Evolutionary conservation across 352 stramenopile genomes (phyloP).

Genomic region (Phytophthora fragariae): DNA sequence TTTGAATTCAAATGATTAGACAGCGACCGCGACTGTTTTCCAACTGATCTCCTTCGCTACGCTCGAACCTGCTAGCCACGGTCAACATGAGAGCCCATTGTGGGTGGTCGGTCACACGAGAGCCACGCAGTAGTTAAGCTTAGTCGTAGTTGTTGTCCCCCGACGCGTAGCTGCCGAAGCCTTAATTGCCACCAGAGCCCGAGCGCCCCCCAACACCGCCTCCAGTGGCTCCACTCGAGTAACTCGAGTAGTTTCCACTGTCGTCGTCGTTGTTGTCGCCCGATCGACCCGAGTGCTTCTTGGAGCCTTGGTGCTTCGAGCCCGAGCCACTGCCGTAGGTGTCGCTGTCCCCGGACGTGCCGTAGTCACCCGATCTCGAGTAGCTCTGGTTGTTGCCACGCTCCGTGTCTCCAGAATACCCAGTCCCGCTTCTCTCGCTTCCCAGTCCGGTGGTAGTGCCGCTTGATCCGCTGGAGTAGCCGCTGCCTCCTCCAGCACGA

Average conservation of each 20-base stretch:
- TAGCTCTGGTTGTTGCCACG: constrained; percentile 15
- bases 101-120: neutral
- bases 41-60: neutral
- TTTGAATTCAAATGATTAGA: neutral
- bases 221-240: constrained; percentile 12
- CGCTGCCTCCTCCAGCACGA: constrained; percentile 13
- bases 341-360: neutral
- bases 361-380: constrained; percentile 1
- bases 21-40: neutral
- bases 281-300: constrained; percentile 13
- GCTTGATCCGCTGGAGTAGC: constrained; percentile 31
- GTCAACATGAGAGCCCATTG: neutral
- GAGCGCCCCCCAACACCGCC: constrained; percentile 14
- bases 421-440: constrained; percentile 26
- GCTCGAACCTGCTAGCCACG: neutral
- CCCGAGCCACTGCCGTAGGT: constrained; percentile 10
- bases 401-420: constrained; percentile 11
- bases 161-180: constrained; percentile 17
- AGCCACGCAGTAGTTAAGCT: neutral
- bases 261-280: constrained; percentile 18
- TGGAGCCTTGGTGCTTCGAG: constrained; percentile 10
- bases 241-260: constrained; percentile 21
- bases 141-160: constrained; percentile 24
- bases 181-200: constrained; percentile 15
- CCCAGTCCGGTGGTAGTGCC: neutral